These are phyloP conservation scores for Pyracantha coccinea DNA, from an alignment of 331 rosid genomes.

Conservation along the genomic window DNA sequence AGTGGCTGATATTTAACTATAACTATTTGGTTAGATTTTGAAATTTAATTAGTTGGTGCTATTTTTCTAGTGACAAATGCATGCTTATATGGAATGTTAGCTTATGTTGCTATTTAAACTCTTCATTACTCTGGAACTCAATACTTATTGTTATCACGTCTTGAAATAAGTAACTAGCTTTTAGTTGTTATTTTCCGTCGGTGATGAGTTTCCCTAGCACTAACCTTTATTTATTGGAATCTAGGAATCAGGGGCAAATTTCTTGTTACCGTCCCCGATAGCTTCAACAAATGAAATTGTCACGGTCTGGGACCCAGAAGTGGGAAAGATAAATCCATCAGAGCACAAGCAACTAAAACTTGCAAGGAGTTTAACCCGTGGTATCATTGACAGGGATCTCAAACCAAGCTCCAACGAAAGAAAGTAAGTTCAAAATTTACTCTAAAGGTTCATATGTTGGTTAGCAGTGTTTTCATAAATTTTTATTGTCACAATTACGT, in stretches of 20 bases:
- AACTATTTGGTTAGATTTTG: neutral
- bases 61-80: neutral
- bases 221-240: slow-evolving; percentile 26
- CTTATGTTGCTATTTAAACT: neutral
- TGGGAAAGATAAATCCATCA: slow-evolving; percentile 84
- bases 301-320: slow-evolving; percentile 91
- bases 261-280: slow-evolving; percentile 82
- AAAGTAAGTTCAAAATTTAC: slow-evolving; percentile 56
- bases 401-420: slow-evolving; percentile 90
- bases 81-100: neutral
- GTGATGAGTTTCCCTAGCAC: neutral
- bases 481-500: neutral
- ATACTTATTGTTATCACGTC: neutral
- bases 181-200: neutral
- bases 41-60: neutral
- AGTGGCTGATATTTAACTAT: neutral
- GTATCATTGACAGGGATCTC: slow-evolving; percentile 92
- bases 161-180: neutral
- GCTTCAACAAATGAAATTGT: slow-evolving; percentile 92
- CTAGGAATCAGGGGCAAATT: slow-evolving; percentile 97
- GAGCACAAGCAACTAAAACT: slow-evolving; percentile 98
- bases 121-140: neutral
- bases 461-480: neutral
- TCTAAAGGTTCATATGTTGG: slow-evolving; percentile 1
- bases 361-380: slow-evolving; percentile 93